Percentiles rank a stretch among this genome's conserved stretches.
These are phyloP conservation scores for Fraxinus baroniana DNA, from an alignment of 305 asterid species.

Conservation along the genomic window DNA sequence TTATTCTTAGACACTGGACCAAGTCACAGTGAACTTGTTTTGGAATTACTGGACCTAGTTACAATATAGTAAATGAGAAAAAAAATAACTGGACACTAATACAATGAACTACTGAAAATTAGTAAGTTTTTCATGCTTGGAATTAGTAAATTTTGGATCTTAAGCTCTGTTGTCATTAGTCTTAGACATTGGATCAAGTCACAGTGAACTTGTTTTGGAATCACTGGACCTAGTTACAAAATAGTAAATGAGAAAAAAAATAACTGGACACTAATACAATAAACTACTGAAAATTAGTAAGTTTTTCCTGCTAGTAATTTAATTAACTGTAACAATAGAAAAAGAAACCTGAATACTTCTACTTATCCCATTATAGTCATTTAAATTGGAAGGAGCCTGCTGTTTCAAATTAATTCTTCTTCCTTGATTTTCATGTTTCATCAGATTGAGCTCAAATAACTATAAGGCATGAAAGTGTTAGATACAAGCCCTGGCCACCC, in stretches of 20 bases:
- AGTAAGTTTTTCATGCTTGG: background rate
- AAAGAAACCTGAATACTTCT: background rate
- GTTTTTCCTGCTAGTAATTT: background rate
- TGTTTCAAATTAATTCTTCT: background rate
- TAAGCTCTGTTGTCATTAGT: too few species aligned
- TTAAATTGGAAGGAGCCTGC: background rate
- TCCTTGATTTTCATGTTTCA: background rate
- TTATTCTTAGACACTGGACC: background rate
- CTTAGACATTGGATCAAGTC: too few species aligned
- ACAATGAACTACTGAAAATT: background rate
- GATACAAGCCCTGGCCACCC: background rate
- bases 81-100: background rate
- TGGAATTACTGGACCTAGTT: background rate
- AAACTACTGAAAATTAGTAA: too few species aligned
- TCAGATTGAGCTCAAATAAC: background rate
- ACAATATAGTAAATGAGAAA: background rate
- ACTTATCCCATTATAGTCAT: background rate
- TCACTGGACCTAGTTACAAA: too few species aligned
- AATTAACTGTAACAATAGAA: background rate
- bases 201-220: too few species aligned
- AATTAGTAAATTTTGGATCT: background rate
- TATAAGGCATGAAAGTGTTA: background rate
- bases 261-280: too few species aligned
- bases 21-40: background rate
- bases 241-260: too few species aligned